Evolutionary conservation across 768 basidiomycete species (phyloP), one percentile per base, ranked within the genome.

Genomic region (Lactarius vividus): DNA sequence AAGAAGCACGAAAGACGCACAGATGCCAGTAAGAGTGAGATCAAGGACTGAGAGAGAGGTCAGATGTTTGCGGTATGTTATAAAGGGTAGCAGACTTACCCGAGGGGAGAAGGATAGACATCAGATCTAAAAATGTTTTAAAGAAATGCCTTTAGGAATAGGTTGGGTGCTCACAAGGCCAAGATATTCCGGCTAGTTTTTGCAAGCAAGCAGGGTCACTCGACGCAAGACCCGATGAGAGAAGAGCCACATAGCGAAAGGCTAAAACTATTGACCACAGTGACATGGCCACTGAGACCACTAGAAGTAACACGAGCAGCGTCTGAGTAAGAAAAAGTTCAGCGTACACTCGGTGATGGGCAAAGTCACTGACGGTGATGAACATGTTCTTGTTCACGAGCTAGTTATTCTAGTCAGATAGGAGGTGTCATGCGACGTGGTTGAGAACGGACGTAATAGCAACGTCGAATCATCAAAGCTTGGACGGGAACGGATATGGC

Each of bases 361-460:
- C 29, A 28, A 8, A 29, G 18, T 1, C 9, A 65, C 65, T 52
- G 39, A 66, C 65, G 18, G 42, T 52, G 18, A 66, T 42, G 26
- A 57, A 57, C 29, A 52, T 29, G 40, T 66, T 66, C 57, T 37
- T 29, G n/a, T 40, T 31, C 18, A 62, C 49, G 9, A 58, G 49
- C 65, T 66, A 31, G 23, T 29, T 26, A 7, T 20, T 54, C 33
- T 13, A 40, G 23, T 66, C 31, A 62, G 46, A 56, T 28, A 11
- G 8, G 20, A 16, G 15, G 10, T 3, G 8, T 7, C 13, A 26
- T 23, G 33, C 8, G 23, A 59, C 20, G n/a, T 29, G 20, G 31
- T 35, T n/a, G 5, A 44, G 33, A 15, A 62, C 65, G 26, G 39
- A 66, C 65, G 44, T 66, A 9, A 59, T 66, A 62, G 28, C 65